Evolutionary conservation across 208 protist genomes (phyloP).

Genomic region (Novymonas esmeraldas): DNA sequence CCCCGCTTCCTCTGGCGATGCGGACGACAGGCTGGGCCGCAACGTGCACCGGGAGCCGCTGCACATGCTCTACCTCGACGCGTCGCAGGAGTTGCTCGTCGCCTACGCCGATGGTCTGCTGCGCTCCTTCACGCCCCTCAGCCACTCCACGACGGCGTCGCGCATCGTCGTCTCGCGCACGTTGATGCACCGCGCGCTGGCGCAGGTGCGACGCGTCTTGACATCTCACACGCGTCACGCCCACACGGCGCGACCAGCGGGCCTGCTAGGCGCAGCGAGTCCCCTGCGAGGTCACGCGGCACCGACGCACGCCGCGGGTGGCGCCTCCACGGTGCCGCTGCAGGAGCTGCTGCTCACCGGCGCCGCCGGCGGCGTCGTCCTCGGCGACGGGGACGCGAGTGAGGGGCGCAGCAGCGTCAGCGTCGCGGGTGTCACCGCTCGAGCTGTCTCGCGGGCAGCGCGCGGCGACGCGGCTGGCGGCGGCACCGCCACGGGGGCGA

Average conservation of each 20-base stretch:
- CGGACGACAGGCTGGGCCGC: constrained; percentile 6
- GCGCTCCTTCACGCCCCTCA: constrained; percentile 65
- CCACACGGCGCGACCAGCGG: too few species aligned
- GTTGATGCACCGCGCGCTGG: constrained; percentile 43
- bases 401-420: background rate
- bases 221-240: background rate
- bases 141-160: constrained; percentile 53
- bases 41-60: constrained; percentile 61
- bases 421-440: background rate
- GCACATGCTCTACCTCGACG: constrained; percentile 55
- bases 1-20: background rate
- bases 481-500: background rate
- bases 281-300: too few species aligned
- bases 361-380: background rate
- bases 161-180: constrained; percentile 74
- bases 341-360: background rate
- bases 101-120: constrained; percentile 77
- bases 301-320: too few species aligned
- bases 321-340: background rate
- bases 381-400: background rate
- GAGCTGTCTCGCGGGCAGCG: background rate
- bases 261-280: too few species aligned
- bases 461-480: constrained; percentile 5
- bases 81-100: constrained; percentile 67
- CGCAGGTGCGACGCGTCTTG: constrained; percentile 15